phyloP scores from a whole-genome alignment of 1,284 basidiomycete genomes.

The Apiotrichum akiyoshidainum region DNA sequence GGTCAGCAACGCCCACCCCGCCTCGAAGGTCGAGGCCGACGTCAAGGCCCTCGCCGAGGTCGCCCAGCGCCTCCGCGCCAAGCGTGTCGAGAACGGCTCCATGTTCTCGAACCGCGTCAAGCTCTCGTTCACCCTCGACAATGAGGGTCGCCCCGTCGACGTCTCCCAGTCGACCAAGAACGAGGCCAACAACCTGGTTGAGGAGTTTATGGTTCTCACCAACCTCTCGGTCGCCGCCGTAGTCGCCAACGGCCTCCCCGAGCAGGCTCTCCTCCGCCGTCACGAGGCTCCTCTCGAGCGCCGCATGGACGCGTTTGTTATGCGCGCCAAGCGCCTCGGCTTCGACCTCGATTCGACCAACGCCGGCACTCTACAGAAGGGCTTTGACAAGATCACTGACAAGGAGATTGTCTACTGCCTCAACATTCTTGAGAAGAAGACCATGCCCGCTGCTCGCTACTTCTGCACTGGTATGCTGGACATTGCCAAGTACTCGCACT shows the following conservation, averaged over 20 bases:
- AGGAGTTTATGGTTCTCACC: conserved; percentile 94
- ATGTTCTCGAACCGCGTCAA: conserved; percentile 69
- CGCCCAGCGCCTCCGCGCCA: conserved; percentile 68
- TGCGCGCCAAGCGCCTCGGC: conserved; percentile 78
- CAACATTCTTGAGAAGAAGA: conserved; percentile 78
- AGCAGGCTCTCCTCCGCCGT: conserved; percentile 88
- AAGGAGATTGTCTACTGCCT: conserved; percentile 69
- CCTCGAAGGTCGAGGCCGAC: conserved; percentile 66
- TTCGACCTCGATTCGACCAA: conserved; percentile 77
- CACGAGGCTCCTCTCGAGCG: conserved; percentile 91
- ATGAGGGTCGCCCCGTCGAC: conserved; percentile 75
- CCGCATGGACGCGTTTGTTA: conserved; percentile 65
- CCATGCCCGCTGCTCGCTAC: conserved; percentile 87
- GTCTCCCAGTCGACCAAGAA: conserved; percentile 64
- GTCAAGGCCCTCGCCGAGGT: conserved; percentile 64
- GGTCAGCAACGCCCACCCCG: conserved; percentile 60
- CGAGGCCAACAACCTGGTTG: conserved; percentile 77
- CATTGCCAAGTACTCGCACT: conserved; percentile 96
- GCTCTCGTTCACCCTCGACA: conserved; percentile 77
- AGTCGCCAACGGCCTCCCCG: conserved; percentile 87
- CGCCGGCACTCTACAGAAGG: conserved; percentile 76
- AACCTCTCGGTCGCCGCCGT: conserved; percentile 89
- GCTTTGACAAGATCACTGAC: conserved; percentile 70
- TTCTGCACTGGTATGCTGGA: conserved; percentile 99
- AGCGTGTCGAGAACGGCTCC: conserved; percentile 77